phyloP scores from a whole-genome alignment of 2,329 filamentous ascomycete species.

The Penicillium paneum region DNA sequence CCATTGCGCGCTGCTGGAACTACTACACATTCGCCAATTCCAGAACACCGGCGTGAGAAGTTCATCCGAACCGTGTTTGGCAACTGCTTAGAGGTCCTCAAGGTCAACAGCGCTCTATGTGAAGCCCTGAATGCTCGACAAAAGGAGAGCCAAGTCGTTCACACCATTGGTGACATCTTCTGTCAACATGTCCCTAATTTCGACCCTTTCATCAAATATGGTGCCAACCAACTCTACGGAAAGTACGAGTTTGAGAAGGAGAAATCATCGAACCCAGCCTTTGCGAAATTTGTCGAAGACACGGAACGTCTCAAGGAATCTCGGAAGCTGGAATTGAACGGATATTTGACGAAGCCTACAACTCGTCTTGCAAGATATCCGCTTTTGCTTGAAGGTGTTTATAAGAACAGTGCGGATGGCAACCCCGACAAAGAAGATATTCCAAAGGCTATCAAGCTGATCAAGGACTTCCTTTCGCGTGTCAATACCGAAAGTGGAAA shows the following conservation, averaged over 20 bases:
- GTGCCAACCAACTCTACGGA: slow-evolving; percentile 89
- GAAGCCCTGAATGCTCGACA: slow-evolving; percentile 85
- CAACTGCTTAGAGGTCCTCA: slow-evolving; percentile 92
- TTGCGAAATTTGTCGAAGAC: slow-evolving; percentile 90
- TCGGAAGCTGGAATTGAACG: slow-evolving; percentile 92
- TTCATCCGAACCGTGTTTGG: slow-evolving; percentile 94
- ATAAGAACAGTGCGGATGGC: slow-evolving; percentile 86
- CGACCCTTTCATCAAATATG: slow-evolving; percentile 93
- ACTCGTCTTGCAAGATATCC: slow-evolving; percentile 93
- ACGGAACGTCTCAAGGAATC: slow-evolving; percentile 95
- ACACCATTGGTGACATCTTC: slow-evolving; percentile 91
- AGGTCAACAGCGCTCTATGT: slow-evolving; percentile 83
- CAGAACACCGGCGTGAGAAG: slow-evolving; percentile 78
- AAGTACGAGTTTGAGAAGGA: slow-evolving; percentile 99
- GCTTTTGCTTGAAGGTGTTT: slow-evolving; percentile 81
- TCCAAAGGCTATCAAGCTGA: slow-evolving; percentile 80
- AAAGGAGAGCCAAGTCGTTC: slow-evolving; percentile 83
- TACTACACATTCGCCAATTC: slow-evolving; percentile 71
- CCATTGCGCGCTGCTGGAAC: slow-evolving; percentile 72
- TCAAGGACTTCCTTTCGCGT: slow-evolving; percentile 78
- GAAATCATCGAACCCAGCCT: slow-evolving; percentile 77
- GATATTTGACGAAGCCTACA: slow-evolving; percentile 95
- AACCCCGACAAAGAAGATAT: slow-evolving; percentile 90
- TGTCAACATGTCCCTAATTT: slow-evolving; percentile 88
- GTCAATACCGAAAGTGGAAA: slow-evolving; percentile 96